These are phyloP conservation scores for Citrullus mucosospermus DNA, from an alignment of 306 rosid species.

Conservation along the genomic window DNA sequence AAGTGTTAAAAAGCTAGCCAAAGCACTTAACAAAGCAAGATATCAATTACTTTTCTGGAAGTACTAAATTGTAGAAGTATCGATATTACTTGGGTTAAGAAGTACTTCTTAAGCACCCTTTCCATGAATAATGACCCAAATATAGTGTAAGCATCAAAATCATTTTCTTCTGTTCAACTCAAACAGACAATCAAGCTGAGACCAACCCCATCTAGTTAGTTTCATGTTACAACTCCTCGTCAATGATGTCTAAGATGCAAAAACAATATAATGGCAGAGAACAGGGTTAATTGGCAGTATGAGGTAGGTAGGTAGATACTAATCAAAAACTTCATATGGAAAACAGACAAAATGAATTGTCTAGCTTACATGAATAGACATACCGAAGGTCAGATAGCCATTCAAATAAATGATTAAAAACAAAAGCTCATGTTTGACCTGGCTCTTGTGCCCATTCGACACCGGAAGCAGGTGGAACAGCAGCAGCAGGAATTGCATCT, in stretches of 20 bases:
- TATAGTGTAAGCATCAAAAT: not conserved
- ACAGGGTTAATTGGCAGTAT: not conserved
- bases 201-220: not conserved
- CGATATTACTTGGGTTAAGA: no score
- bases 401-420: not conserved
- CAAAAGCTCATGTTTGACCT: slow-evolving; percentile 10
- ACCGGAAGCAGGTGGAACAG: slow-evolving; percentile 12
- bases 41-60: not conserved
- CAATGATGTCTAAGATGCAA: not conserved
- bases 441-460: slow-evolving; percentile 22
- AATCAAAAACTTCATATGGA: not conserved
- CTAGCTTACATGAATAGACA: not conserved
- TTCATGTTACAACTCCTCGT: not conserved
- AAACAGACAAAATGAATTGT: not conserved
- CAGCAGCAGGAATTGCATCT: slow-evolving; percentile 1
- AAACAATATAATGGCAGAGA: not conserved
- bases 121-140: not conserved
- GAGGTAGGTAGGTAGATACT: not conserved
- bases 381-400: not conserved
- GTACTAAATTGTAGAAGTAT: no score
- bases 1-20: no score
- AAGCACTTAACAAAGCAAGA: not conserved
- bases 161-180: not conserved
- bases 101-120: not conserved
- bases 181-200: not conserved